Conservation (phyloP, 768 basidiomycete species). For the Macrolepiota dolichaula region DNA sequence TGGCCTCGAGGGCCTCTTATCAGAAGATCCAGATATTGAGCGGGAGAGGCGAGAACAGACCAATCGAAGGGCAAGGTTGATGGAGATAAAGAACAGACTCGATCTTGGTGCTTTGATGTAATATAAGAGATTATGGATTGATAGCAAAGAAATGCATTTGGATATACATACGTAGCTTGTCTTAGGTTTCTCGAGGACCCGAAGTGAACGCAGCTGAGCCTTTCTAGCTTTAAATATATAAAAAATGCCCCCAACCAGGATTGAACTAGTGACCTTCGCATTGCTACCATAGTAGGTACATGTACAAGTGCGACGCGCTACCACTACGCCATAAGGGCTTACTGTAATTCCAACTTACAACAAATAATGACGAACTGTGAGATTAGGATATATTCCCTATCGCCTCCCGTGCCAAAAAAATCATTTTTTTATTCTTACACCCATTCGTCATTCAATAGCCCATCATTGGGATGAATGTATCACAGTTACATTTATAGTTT, state of each 20-base stretch:
- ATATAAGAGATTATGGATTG: too few relatives aligned
- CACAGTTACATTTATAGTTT: too few relatives aligned
- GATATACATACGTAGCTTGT: too few relatives aligned
- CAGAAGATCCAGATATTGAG: conserved; percentile 36
- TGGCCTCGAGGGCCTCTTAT: conserved; percentile 28
- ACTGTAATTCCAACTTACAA: neutral
- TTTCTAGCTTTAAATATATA: conserved; percentile 12
- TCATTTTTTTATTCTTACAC: too few relatives aligned
- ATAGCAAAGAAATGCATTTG: too few relatives aligned
- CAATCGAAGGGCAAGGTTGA: conserved; percentile 21
- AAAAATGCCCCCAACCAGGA: conserved; percentile 38
- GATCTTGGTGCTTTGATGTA: conserved; percentile 15
- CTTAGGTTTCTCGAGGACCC: too few relatives aligned
- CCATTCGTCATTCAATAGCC: too few relatives aligned
- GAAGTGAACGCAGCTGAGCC: too few relatives aligned
- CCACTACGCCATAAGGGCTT: conserved; percentile 38
- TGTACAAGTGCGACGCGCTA: conserved; percentile 42
- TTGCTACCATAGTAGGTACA: conserved; percentile 8
- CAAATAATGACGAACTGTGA: too few relatives aligned
- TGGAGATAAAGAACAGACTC: conserved; percentile 31
- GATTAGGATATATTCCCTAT: too few relatives aligned
- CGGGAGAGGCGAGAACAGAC: conserved; percentile 26
- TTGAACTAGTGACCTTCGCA: conserved; percentile 46
- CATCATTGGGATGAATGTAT: too few relatives aligned
- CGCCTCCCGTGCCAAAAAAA: too few relatives aligned